A percentile compares a stretch with the other conserved stretches of the same genome.
phyloP scores from a whole-genome alignment of 257 asterid genomes.

The Ophiorrhiza pumila region DNA sequence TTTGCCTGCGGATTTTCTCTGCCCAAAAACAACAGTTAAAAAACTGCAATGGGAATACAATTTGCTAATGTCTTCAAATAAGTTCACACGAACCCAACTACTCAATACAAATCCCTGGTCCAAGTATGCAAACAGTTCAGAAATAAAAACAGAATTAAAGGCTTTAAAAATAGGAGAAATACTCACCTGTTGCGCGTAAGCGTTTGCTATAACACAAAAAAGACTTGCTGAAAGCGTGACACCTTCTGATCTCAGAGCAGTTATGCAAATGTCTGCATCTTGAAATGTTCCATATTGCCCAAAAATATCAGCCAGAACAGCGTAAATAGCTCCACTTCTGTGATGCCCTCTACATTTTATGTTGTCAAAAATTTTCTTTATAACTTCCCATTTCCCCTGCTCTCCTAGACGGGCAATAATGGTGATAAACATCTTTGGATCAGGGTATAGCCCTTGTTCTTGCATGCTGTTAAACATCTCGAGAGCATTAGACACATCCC shows the following conservation, averaged over 20 bases:
- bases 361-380: slow-evolving; percentile 48
- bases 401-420: slow-evolving; percentile 69
- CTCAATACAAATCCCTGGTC: no score
- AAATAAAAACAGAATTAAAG: background rate
- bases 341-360: slow-evolving; percentile 65
- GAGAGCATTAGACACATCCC: slow-evolving; percentile 55
- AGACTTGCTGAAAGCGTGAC: slow-evolving; percentile 60
- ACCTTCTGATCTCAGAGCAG: slow-evolving; percentile 63
- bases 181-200: slow-evolving; percentile 84
- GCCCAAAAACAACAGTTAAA: no score
- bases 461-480: slow-evolving; percentile 67
- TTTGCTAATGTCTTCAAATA: no score
- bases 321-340: slow-evolving; percentile 68
- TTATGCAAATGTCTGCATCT: slow-evolving; percentile 60
- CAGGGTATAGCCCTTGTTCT: slow-evolving; percentile 77
- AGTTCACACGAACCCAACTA: no score
- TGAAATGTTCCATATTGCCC: slow-evolving; percentile 76
- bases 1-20: no score
- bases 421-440: slow-evolving; percentile 70
- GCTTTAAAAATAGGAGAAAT: background rate
- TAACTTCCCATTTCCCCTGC: slow-evolving; percentile 69
- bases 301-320: slow-evolving; percentile 72
- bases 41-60: no score
- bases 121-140: no score
- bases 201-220: slow-evolving; percentile 83